Evolutionary conservation across 495 filamentous ascomycete species (phyloP).

Genomic region (Penicillium turbatum): DNA sequence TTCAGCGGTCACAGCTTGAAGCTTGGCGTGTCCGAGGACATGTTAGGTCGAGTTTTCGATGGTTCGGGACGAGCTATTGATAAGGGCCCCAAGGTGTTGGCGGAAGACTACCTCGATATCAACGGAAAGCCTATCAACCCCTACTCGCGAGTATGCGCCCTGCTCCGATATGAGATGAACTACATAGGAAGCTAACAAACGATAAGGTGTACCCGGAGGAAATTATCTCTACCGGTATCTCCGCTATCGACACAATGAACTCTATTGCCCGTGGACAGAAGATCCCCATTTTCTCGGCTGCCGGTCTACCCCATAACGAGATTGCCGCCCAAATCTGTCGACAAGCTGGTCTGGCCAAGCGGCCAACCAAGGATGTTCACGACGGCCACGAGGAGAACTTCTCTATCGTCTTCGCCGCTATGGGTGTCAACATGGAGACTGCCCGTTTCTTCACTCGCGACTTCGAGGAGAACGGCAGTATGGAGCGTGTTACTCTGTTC

Average conservation of each 20-base stretch:
- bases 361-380: constrained; percentile 87
- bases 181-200: constrained; percentile 15
- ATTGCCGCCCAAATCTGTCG: constrained; percentile 97
- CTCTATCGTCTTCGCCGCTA: constrained; percentile 97
- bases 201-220: constrained; percentile 92
- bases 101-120: constrained; percentile 97
- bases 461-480: constrained; percentile 98
- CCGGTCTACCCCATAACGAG: constrained; percentile 98
- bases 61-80: constrained; percentile 96
- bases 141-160: constrained; percentile 73
- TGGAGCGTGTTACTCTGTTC: constrained; percentile 96
- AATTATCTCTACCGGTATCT: constrained; percentile 99
- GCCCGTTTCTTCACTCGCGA: constrained; percentile 97
- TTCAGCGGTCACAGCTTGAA: constrained; percentile 96
- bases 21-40: constrained; percentile 97
- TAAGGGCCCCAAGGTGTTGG: constrained; percentile 96
- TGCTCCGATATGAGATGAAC: not conserved
- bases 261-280: constrained; percentile 99
- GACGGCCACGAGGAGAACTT: constrained; percentile 99
- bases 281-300: constrained; percentile 98
- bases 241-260: constrained; percentile 99
- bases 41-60: constrained; percentile 98
- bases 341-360: constrained; percentile 83
- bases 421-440: constrained; percentile 99
- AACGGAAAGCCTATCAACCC: constrained; percentile 99